Base-by-base conservation (phyloP, 306 rosid species). In the Macrotyloma uniflorum region DNA sequence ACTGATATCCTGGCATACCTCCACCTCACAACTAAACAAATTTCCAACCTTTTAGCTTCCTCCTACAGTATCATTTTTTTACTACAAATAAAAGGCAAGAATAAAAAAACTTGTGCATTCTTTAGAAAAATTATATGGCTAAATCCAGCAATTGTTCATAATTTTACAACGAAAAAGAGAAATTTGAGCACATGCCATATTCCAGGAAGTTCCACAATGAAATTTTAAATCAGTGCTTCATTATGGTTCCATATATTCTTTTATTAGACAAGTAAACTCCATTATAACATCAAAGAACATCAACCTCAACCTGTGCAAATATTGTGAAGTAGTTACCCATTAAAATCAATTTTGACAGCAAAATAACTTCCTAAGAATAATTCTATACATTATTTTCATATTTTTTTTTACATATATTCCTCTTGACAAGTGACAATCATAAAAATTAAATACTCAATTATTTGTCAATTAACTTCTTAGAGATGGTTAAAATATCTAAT, bases 401-500 rank as follows among this genome's bases (percentile, higher is more conserved):
- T 6, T 1, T 36, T 77, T 16, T 8, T 38, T 24, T 23, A 51
- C 2, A 10, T 26, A 77, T 47, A 53, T 78, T 28, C 22, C 40
- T 78, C 57, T 45, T 30, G 23, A 57, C 42, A 33, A 70, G 53
- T 30, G 50, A 50, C 47, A 50, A 46, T 47, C 49, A 40, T 38
- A 35, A 24, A 13, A 51, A 19, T 55, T 71, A 33, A 58, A 15
- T 38, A 67, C 28, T 33, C 70, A 67, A 22, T 69, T 61, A 75
- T 61, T 38, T 46, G 19, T 14, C 73, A 38, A 75, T 26, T 46
- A 76, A 70, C 63, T 74, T 73, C 65, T 67, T 49, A 19, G 26
- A 55, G 71, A 78, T 57, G 53, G 67, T 63, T 66, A 69, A 26
- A 26, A 43, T 23, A 74, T 75, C 40, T 53, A 66, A 35, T 66